Evolutionary conservation across 305 asterid species (phyloP).

Genomic region (Ilex paraguariensis): DNA sequence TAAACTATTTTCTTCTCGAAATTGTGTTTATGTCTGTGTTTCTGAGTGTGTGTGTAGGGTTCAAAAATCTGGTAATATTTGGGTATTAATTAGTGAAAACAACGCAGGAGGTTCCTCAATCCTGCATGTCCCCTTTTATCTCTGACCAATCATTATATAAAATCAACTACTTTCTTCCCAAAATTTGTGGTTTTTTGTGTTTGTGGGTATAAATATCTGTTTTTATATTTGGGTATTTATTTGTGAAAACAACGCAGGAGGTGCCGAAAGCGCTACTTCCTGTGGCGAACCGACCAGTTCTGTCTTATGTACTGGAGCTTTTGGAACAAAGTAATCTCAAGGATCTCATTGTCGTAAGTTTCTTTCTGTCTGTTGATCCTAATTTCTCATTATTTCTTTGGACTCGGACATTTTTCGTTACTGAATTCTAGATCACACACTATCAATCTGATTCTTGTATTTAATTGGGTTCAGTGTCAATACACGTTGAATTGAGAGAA

Average conservation of each 20-base stretch:
- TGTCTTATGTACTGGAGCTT: slow-evolving; percentile 79
- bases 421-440: not conserved
- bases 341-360: slow-evolving; percentile 75
- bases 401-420: not conserved
- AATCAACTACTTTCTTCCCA: too few relatives aligned
- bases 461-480: too few relatives aligned
- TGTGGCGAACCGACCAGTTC: slow-evolving; percentile 79
- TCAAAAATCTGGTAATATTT: not conserved
- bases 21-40: too few relatives aligned
- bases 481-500: too few relatives aligned
- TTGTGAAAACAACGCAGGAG: slow-evolving; percentile 41
- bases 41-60: not conserved
- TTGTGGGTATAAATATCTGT: slow-evolving; percentile 5
- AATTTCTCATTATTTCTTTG: too few relatives aligned
- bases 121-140: too few relatives aligned
- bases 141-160: too few relatives aligned
- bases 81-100: not conserved
- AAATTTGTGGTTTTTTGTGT: not conserved
- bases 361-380: not conserved
- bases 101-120: too few relatives aligned
- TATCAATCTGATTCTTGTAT: not conserved
- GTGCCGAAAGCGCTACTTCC: slow-evolving; percentile 91
- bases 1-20: too few relatives aligned
- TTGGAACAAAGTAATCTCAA: slow-evolving; percentile 73
- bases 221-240: not conserved